A percentile compares a stretch with the other conserved stretches of the same genome.
Evolutionary conservation across 257 asterid genomes (phyloP).

Genomic region (Avicennia marina): DNA sequence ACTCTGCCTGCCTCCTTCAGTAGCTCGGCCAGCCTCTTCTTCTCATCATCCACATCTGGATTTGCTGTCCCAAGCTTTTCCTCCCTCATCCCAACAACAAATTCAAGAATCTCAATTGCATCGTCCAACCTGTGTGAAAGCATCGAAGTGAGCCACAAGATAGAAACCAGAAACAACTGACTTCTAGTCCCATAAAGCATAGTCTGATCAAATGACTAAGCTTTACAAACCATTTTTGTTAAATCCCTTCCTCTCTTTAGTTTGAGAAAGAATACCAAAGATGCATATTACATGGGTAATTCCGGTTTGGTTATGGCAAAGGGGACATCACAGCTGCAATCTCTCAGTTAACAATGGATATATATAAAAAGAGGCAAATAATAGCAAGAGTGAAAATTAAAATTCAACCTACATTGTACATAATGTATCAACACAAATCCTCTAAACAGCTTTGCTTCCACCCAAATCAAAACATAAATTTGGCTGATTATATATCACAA

Average conservation of each 20-base stretch:
- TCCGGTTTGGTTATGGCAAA: too few species aligned
- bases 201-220: slow-evolving; percentile 10
- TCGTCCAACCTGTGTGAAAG: slow-evolving; percentile 63
- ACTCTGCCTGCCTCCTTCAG: slow-evolving; percentile 77
- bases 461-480: background rate
- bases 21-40: slow-evolving; percentile 80
- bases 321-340: too few species aligned
- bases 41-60: slow-evolving; percentile 90
- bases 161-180: too few species aligned
- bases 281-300: too few species aligned
- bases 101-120: slow-evolving; percentile 77
- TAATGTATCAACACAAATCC: too few species aligned
- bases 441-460: too few species aligned
- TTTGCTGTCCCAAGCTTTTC: slow-evolving; percentile 98
- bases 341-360: too few species aligned
- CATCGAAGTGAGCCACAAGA: slow-evolving; percentile 5
- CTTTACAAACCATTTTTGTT: slow-evolving; percentile 7
- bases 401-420: too few species aligned
- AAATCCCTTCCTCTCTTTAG: background rate
- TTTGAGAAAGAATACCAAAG: too few species aligned
- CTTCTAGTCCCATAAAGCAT: too few species aligned
- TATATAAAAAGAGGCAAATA: too few species aligned
- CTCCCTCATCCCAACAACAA: slow-evolving; percentile 83
- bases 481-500: background rate
- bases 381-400: too few species aligned